Conservation (phyloP, 75 land plant species). For the Azolla pinnata region DNA sequence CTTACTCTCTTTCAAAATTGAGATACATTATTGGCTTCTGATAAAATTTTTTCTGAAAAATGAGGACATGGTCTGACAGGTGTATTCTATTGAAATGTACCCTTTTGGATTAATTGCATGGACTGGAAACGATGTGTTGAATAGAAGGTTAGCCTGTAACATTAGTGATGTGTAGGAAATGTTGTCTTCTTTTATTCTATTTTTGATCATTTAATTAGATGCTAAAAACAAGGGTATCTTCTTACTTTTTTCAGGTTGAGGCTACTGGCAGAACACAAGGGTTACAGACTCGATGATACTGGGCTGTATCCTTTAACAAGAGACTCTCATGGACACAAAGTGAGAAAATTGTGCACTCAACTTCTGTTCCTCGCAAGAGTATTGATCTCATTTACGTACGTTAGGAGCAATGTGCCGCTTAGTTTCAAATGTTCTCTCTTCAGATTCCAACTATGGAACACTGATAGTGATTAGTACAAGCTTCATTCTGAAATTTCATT, state of each 20-base stretch:
- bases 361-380: too few relatives aligned
- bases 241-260: constrained; percentile 54
- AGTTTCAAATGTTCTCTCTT: too few relatives aligned
- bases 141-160: constrained; percentile 58
- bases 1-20: neutral
- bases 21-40: neutral
- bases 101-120: constrained; percentile 93
- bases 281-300: constrained; percentile 85
- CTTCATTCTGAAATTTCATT: too few relatives aligned
- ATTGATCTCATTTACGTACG: too few relatives aligned
- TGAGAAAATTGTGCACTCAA: too few relatives aligned
- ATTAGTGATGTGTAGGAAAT: too few relatives aligned
- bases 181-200: too few relatives aligned
- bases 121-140: constrained; percentile 97
- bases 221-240: neutral
- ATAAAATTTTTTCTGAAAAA: too few relatives aligned
- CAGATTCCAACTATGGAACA: too few relatives aligned
- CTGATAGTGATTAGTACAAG: too few relatives aligned
- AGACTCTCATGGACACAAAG: constrained; percentile 51
- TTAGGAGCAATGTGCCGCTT: too few relatives aligned
- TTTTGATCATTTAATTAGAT: neutral
- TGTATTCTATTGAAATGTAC: constrained; percentile 69
- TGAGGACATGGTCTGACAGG: constrained; percentile 46
- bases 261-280: constrained; percentile 74
- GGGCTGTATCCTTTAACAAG: constrained; percentile 59